Percentiles rank a stretch among this genome's conserved stretches.
phyloP scores from a whole-genome alignment of 2,329 filamentous ascomycete species.

The Arthrocladium fulminans region DNA sequence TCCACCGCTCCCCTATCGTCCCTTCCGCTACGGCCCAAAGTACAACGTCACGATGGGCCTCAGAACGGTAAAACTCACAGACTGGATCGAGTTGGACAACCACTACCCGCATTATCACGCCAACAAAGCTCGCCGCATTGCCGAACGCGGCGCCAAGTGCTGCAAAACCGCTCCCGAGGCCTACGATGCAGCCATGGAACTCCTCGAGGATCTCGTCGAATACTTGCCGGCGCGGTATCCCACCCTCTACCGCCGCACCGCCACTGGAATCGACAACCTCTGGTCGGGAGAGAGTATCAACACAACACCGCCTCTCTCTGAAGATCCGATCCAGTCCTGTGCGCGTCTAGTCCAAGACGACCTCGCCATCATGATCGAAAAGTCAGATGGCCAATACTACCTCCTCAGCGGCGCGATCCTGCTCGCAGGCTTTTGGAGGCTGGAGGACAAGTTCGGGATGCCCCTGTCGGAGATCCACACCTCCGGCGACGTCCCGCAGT shows the following conservation, averaged over 20 bases:
- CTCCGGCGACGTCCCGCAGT: slow-evolving; percentile 65
- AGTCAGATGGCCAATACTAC: slow-evolving; percentile 67
- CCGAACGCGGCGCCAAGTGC: slow-evolving; percentile 58
- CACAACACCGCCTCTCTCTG: slow-evolving; percentile 54
- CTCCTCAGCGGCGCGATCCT: slow-evolving; percentile 64
- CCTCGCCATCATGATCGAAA: slow-evolving; percentile 74
- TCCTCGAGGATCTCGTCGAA: slow-evolving; percentile 60
- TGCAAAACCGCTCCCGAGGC: slow-evolving; percentile 61
- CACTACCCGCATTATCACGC: slow-evolving; percentile 64
- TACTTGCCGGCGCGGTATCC: slow-evolving; percentile 73
- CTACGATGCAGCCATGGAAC: slow-evolving; percentile 62
- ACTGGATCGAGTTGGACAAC: slow-evolving; percentile 79
- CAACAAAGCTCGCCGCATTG: slow-evolving; percentile 60
- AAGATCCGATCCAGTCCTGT: slow-evolving; percentile 70
- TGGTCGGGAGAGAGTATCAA: slow-evolving; percentile 65
- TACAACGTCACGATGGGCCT: slow-evolving; percentile 72
- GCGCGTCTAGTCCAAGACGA: slow-evolving; percentile 72
- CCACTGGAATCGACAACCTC: slow-evolving; percentile 59
- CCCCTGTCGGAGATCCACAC: slow-evolving; percentile 70
- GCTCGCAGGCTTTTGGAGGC: slow-evolving; percentile 73
- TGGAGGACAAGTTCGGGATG: slow-evolving; percentile 76
- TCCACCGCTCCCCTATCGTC: slow-evolving; percentile 66
- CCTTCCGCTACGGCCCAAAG: slow-evolving; percentile 67
- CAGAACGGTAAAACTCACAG: slow-evolving; percentile 52
- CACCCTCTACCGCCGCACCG: slow-evolving; percentile 55